A percentile compares a stretch with the other conserved stretches of the same genome.
Conservation (phyloP, 352 stramenopile genomes). For the Phytophthora macrochlamydospora region DNA sequence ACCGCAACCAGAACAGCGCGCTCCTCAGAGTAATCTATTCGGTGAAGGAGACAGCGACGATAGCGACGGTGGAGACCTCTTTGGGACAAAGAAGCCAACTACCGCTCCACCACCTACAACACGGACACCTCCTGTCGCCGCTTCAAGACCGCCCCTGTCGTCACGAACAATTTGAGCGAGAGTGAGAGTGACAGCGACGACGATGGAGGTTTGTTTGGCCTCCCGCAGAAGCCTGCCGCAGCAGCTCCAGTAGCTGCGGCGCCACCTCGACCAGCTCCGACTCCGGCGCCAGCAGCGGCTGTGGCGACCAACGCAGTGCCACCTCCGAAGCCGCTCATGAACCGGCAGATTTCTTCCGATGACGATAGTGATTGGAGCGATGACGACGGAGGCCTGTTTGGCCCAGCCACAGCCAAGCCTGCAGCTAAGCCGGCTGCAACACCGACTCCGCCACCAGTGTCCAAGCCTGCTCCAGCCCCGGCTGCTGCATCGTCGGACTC, state of each 20-base stretch:
- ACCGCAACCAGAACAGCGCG: constrained; percentile 18
- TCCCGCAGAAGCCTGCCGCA: constrained; percentile 25
- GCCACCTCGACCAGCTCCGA: constrained; percentile 19
- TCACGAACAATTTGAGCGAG: constrained; percentile 27
- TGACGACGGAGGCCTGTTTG: constrained; percentile 59
- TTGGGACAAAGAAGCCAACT: constrained; percentile 29
- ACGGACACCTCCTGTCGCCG: constrained; percentile 2
- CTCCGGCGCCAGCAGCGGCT: constrained; percentile 9
- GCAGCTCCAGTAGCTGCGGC: constrained; percentile 18
- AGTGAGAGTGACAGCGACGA: constrained; percentile 43
- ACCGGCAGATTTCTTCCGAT: constrained; percentile 48
- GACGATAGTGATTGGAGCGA: constrained; percentile 75
- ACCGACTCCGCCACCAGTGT: constrained; percentile 3
- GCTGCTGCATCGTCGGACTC: constrained; percentile 16
- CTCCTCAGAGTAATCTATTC: constrained; percentile 57
- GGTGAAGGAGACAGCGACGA: constrained; percentile 57
- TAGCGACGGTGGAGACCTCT: constrained; percentile 45
- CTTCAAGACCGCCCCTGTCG: constrained; percentile 28
- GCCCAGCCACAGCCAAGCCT: constrained; percentile 37
- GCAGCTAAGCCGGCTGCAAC: constrained; percentile 17
- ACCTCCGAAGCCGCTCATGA: constrained; percentile 41
- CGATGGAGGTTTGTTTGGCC: constrained; percentile 50
- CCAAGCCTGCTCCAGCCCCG: constrained; percentile 1
- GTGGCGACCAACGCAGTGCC: constrained; percentile 27
- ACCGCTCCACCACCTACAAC: constrained; percentile 2